Evolutionary conservation across 2,329 filamentous ascomycete species (phyloP), one percentile per base, ranked within the genome.

Genomic region (Paracoccidioides brasiliensis): DNA sequence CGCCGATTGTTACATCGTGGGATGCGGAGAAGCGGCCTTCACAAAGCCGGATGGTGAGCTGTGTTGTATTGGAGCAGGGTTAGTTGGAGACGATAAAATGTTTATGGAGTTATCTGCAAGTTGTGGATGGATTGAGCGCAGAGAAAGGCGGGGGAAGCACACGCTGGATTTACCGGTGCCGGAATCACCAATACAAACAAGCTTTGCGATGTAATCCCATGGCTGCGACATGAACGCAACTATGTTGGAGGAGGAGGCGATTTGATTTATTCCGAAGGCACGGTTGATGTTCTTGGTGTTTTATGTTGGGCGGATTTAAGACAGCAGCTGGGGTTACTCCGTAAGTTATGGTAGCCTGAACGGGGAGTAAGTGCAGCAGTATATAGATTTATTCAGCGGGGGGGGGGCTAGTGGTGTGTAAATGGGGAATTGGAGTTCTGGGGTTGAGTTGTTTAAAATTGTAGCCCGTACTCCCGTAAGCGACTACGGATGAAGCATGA

Each of bases 171-270:
- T 98, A 67, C 93, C 93, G 69, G 89, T 95, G 69, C 90, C 93
- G 48, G 87, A 93, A 76, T 97, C 93, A 71, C 93, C 93, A 67
- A 98, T 90, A 76, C 89, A 95, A 68, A 97, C 91, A 65, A 98
- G 88, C 75, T 98, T 98, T 72, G 91, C 90, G 69, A 97, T 98
- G 77, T 94, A 97, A 76, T 97, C 90, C 91, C 91, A 97, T 72
- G 89, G 85, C 72, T 71, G 69, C 68, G 70, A 73, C 71, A 73
- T 73, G 66, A 66, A 68, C 66, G 68, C 63, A 52, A 52, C 49
- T 30, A 7, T 10, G 35, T 28, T 14, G 46, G 9, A 32, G 37
- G 35, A 37, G 4, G n/a, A 38, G 33, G n/a, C 9, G 15, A 37
- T 33, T 32, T 44, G 30, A 41, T 12, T 30, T 45, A 32, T 45